Base-by-base conservation (phyloP, 768 basidiomycete species). In the Tylopilus felleus region DNA sequence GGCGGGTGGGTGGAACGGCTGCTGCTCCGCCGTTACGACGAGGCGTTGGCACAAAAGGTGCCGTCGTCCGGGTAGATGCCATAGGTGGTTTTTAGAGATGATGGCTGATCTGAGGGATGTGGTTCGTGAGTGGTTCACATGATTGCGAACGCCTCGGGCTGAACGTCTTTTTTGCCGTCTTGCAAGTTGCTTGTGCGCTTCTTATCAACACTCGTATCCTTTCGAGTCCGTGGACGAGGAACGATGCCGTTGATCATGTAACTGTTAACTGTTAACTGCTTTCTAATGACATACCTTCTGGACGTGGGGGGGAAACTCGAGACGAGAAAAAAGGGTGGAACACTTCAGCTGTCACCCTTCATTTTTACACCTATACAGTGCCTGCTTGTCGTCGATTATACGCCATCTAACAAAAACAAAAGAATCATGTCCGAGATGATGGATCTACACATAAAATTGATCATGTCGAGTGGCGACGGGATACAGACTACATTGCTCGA, bases 1-100 rank as follows among this genome's bases (percentile, higher is more conserved):
- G 81, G 74, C 6, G 95, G 96, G 0, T 98, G 95, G 94, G 85
- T 98, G 1, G 85, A 90, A 39, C 75, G 89, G 63, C 64, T 97
- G 58, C 69, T 98, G 51, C 68, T 95, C 58, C 76, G 69, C 59
- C 74, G 77, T 67, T 85, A 88, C 60, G 84, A 90, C 17, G 60
- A 68, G 35, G 57, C 35, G 58, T 58, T 74, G 60, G 60, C 46
- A 13, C 46, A 53, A 14, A 27, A 16, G 5, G 14, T 7, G 13
- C 14, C 36, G 17, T 7, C 45, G 0, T 13, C 27, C 3, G 8
- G 42, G 23, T 21, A 21, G 13, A 28, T 3, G 47, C 8, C n/a
- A 21, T 51, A 47, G 41, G 40, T 14, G 14, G 13, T 14, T 33
- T 33, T 16, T 33, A 14, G 38, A 38, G n/a, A 36, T 17, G 35